Evolutionary conservation across 768 basidiomycete species (phyloP).

Genomic region (Termitomyces sp.): DNA sequence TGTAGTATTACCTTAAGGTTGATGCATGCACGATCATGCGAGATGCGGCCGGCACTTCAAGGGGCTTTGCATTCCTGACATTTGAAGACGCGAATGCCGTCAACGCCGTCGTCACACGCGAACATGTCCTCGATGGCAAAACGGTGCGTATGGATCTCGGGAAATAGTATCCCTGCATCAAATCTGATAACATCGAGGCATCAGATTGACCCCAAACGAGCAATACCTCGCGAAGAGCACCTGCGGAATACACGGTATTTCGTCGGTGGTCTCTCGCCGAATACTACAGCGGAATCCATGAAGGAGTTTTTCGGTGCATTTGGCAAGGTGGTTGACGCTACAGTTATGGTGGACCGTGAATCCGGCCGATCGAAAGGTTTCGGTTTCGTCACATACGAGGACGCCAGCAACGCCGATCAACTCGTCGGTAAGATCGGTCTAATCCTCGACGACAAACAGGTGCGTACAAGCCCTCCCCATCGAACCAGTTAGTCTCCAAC

Average conservation of each 20-base stretch:
- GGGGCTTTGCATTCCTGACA: constrained; percentile 84
- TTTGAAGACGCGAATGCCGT: constrained; percentile 67
- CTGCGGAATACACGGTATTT: constrained; percentile 74
- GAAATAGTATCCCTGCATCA: background rate
- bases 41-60: constrained; percentile 66
- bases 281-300: constrained; percentile 68
- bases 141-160: constrained; percentile 34
- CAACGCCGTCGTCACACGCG: constrained; percentile 55
- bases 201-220: constrained; percentile 86
- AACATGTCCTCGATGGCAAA: constrained; percentile 77
- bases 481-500: background rate
- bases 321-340: constrained; percentile 79
- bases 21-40: constrained; percentile 86
- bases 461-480: constrained; percentile 20
- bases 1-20: constrained; percentile 37
- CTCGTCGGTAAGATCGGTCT: constrained; percentile 65
- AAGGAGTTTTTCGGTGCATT: constrained; percentile 64
- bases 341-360: constrained; percentile 82
- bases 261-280: constrained; percentile 68
- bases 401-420: constrained; percentile 56
- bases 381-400: constrained; percentile 80
- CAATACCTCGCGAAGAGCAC: constrained; percentile 81
- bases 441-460: constrained; percentile 73
- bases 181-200: background rate
- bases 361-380: constrained; percentile 76